These are phyloP conservation scores for Backusella tarrabulga DNA, from an alignment of 192 early-diverging fungal species.

Conservation along the genomic window DNA sequence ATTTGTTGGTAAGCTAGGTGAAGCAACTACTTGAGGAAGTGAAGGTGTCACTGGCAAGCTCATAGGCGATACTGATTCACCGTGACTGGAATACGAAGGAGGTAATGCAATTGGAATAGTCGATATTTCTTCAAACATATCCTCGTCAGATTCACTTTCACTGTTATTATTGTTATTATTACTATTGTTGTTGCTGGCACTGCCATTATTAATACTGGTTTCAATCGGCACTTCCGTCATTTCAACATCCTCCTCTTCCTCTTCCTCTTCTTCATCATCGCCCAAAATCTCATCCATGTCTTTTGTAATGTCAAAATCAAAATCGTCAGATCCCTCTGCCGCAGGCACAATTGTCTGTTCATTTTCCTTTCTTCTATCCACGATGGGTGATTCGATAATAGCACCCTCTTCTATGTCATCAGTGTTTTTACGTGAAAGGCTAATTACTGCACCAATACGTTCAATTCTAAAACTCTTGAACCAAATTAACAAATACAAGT, in stretches of 20 bases:
- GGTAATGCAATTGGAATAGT: not conserved
- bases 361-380: not conserved
- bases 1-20: not conserved
- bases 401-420: slow-evolving; percentile 24
- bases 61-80: slow-evolving; percentile 5
- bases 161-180: slow-evolving; percentile 10
- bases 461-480: slow-evolving; percentile 6
- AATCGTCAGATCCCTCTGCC: not conserved
- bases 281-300: slow-evolving; percentile 3
- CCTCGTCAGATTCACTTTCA: slow-evolving; percentile 30
- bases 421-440: slow-evolving; percentile 31
- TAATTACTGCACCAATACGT: slow-evolving; percentile 2
- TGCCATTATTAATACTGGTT: not conserved
- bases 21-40: not conserved
- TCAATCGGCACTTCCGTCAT: not conserved
- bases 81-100: not conserved
- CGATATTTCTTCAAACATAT: slow-evolving; percentile 27
- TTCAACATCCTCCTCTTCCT: not conserved
- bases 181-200: not conserved
- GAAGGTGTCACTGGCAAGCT: not conserved
- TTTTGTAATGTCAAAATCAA: not conserved
- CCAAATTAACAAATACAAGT: not conserved
- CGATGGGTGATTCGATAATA: not conserved
- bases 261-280: not conserved
- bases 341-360: not conserved